Percentiles rank a stretch among this genome's conserved stretches.
These are phyloP conservation scores for Halophytophthora batemanensis DNA, from an alignment of 352 stramenopile genomes.

Conservation along the genomic window DNA sequence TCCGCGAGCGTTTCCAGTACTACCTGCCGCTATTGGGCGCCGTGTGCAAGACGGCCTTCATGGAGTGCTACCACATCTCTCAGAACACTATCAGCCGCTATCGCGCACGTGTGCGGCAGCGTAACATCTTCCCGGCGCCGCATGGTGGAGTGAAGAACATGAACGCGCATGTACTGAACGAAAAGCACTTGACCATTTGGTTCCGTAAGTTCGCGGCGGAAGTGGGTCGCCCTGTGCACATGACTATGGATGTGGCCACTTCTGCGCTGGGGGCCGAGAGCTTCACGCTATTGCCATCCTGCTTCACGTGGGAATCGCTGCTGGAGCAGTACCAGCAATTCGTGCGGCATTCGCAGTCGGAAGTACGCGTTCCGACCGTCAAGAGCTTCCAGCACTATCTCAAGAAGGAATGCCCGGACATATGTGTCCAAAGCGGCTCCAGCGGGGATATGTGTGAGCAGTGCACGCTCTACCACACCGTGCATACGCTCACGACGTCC, in stretches of 20 bases:
- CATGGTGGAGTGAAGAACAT: slow-evolving; percentile 4
- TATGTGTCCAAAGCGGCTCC: background rate
- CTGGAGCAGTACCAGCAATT: slow-evolving; percentile 1
- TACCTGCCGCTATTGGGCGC: slow-evolving; percentile 9
- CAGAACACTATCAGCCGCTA: slow-evolving; percentile 6
- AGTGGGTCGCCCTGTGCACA: background rate
- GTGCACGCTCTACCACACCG: background rate
- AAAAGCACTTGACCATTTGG: slow-evolving; percentile 2
- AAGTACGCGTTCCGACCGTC: background rate
- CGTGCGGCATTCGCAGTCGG: background rate
- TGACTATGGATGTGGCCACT: background rate
- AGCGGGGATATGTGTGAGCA: background rate
- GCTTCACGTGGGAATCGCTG: slow-evolving; percentile 6
- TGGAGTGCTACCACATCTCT: slow-evolving; percentile 5
- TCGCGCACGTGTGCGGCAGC: background rate
- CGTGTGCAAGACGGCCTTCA: slow-evolving; percentile 8
- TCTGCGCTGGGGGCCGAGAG: background rate
- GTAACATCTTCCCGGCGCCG: background rate
- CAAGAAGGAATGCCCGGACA: background rate
- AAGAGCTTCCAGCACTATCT: slow-evolving; percentile 1
- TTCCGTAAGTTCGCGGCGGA: background rate
- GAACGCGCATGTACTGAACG: slow-evolving; percentile 7
- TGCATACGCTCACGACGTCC: background rate
- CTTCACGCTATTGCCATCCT: background rate
- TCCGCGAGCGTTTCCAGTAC: slow-evolving; percentile 6